These are phyloP conservation scores for Pleurotus djamor DNA, from an alignment of 768 basidiomycete genomes.

Conservation along the genomic window DNA sequence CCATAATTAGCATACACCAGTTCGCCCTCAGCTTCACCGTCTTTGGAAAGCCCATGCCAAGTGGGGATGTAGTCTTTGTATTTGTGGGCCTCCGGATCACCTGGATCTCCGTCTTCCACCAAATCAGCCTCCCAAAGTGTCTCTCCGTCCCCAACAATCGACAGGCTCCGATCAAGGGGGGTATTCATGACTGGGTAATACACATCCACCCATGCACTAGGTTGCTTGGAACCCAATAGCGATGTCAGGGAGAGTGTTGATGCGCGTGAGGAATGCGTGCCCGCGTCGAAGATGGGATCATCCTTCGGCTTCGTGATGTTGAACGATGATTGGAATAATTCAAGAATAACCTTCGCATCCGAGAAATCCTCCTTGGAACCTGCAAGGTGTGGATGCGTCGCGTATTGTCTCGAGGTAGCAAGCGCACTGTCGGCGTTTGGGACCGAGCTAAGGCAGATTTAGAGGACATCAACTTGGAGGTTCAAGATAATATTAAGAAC, in stretches of 20 bases:
- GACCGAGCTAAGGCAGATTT: conserved; percentile 37
- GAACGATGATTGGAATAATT: conserved; percentile 67
- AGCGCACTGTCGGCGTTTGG: conserved; percentile 59
- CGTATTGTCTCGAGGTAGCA: conserved; percentile 53
- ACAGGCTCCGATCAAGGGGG: conserved; percentile 63
- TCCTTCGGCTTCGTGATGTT: conserved; percentile 39
- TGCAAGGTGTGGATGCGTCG: conserved; percentile 71
- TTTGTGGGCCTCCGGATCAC: conserved; percentile 70
- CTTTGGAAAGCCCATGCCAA: conserved; percentile 86
- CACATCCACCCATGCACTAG: conserved; percentile 78
- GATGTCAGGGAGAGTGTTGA: conserved; percentile 59
- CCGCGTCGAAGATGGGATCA: conserved; percentile 69
- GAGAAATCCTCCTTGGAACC: conserved; percentile 59
- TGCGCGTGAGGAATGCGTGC: conserved; percentile 61
- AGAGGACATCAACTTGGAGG: background rate
- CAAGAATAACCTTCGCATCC: conserved; percentile 66
- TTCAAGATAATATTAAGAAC: background rate
- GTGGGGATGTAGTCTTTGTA: conserved; percentile 67
- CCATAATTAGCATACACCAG: conserved; percentile 84
- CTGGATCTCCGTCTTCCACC: conserved; percentile 64
- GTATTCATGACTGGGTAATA: conserved; percentile 91
- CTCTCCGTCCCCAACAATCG: conserved; percentile 57
- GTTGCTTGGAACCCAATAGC: conserved; percentile 36
- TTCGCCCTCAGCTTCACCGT: conserved; percentile 71
- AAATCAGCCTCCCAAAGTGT: conserved; percentile 71